Base-by-base conservation (phyloP, 352 stramenopile genomes). In the Lagenidium sp. region DNA sequence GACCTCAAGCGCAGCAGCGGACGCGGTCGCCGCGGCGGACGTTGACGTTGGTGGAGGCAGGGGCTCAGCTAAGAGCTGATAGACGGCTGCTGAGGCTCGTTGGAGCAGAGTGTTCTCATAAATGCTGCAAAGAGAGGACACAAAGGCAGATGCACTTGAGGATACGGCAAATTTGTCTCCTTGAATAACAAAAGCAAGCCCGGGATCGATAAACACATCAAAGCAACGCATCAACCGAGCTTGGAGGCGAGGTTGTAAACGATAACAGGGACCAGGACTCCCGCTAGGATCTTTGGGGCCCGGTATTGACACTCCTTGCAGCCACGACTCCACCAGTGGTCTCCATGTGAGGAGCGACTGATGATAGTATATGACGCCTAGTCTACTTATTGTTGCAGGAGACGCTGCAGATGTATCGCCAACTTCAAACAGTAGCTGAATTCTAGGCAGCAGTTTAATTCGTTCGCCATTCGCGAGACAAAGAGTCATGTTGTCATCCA, bases 371-470 rank as follows among this genome's bases (percentile, higher is more conserved):
- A 97, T 68, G 20, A 97, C 83, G 26, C 89, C 90, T 10, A 96
- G 74, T 2, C 87, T 78, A 35, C 81, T 96, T 7, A 97, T 87
- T 13, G 90, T 97, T 8, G 91, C 91, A 3, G 91, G 91, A 1
- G 85, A 97, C 4, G 91, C 91, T 4, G 85, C 87, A 4, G 68
- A 67, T 1, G 95, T 85, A 55, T 97, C 87, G 16, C 79, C 68
- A 2, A 97, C 87, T 62, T 97, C 91, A 51, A 97, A 97, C 2
- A 97, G 42, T 53, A 96, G 69, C 41, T 96, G 92, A 54, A 97
- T 97, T 24, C 61, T 68, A 0, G 60, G 71, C 10, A 89, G 45
- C 16, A 96, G 59, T 41, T 86, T 88, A 28, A 96, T 94, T 2
- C 83, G 63, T 48, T 95, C 85, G 5, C 84, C 84, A 36, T 94